Evolutionary conservation across 2,329 filamentous ascomycete species (phyloP), one percentile per base, ranked within the genome.

Genomic region (Alternaria rosae): DNA sequence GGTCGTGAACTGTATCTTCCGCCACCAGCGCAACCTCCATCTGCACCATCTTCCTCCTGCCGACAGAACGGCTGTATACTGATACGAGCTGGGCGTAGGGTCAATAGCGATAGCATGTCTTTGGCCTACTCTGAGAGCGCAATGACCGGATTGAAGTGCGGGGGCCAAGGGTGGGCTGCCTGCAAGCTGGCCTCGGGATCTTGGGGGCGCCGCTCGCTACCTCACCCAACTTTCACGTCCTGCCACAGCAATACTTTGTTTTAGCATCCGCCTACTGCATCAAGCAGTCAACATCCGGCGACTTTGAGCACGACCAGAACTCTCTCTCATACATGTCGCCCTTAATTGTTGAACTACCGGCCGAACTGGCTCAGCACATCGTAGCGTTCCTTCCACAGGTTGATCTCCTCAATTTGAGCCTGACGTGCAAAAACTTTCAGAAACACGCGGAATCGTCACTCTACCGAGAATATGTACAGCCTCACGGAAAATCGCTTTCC

Each of bases 401-500:
- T 6, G 67, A 70, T 50, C 43, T 70, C 2, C 51, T 67, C 21
- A 70, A 70, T 38, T 20, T 69, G 3, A 54, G 67, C 3, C 55
- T 67, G 5, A 54, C 52, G 5, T 69, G 59, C 50, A 67, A 62
- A 43, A 45, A 44, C 26, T 43, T 71, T 7, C 54, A 55, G 11
- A 30, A 17, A 8, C 26, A 44, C 3, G 65, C 59, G 25, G 58
- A 70, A 44, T 44, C 64, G 12, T 64, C 66, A 35, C 59, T 68
- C 12, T 68, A 59, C 30, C 61, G 64, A 11, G 66, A 68, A 21
- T 67, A 63, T 45, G 26, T 23, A 10, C 26, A 23, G 9, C 23
- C 54, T 6, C 20, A 41, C 21, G 42, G 20, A n/a, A 23, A 38
- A n/a, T 30, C 51, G 17, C 7, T 67, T 7, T 30, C 28, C 11